Base-by-base conservation (phyloP, 495 filamentous ascomycete genomes). In the Pyronema domesticum region DNA sequence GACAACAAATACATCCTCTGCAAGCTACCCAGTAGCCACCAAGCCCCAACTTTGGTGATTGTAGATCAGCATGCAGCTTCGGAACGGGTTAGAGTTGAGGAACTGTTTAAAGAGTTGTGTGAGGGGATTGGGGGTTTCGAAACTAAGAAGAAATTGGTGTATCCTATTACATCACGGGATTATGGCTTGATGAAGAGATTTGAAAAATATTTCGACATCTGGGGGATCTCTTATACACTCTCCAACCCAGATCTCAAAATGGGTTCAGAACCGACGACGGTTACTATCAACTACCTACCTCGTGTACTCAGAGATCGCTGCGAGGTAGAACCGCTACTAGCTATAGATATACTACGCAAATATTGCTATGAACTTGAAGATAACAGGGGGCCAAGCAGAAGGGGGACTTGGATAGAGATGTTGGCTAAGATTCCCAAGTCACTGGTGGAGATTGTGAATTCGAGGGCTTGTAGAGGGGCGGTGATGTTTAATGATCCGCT, bases 401-500 rank as follows among this genome's bases (percentile, higher is more conserved):
- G 68, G 68, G 54, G 78, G 77, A 35, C 74, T 80, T 0, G 47
- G 47, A 4, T 50, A 6, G 13, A 19, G 13, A 34, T 35, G 23
- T 36, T 50, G 11, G 1, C 19, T 23, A 14, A n/a, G 13, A 57
- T 58, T 35, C 34, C 62, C 68, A 17, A 70, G 70, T 11, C 77
- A 85, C 44, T 96, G n/a, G 50, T 93, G 39, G 88, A 95, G 50
- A 70, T 95, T 69, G 71, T 96, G 19, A 89, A 94, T 60, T 94
- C 86, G 5, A 78, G 88, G 39, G 84, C 91, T 7, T 98, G 91
- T 67, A 73, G 91, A 37, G 88, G 78, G 40, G 86, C 91, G 6
- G 84, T 96, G 67, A 98, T 98, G 91, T 98, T 98, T 70, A 95
- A 95, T 59, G 91, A 98, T 61, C 67, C 66, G 8, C 64, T 96